Percentiles rank a stretch among this genome's conserved stretches.
Evolutionary conservation across 345 rosid genomes (phyloP).

Genomic region (Lagerstroemia speciosa): DNA sequence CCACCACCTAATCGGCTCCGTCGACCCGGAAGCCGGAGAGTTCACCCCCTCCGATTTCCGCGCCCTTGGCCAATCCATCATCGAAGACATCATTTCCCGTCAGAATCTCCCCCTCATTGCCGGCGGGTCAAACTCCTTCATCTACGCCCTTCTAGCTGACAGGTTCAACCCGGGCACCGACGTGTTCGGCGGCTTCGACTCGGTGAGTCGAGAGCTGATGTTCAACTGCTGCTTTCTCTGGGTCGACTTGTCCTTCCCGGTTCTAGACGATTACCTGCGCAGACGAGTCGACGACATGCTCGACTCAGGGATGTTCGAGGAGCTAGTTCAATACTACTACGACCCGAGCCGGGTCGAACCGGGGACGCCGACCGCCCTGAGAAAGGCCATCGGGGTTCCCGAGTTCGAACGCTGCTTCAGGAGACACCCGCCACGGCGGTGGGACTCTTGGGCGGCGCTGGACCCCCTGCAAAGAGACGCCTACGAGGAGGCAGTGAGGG

Average conservation of each 20-base stretch:
- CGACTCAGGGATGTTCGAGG: conserved; percentile 82
- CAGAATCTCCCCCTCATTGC: conserved; percentile 51
- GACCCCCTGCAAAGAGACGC: conserved; percentile 26
- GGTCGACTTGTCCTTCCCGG: conserved; percentile 66
- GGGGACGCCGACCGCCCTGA: conserved; percentile 30
- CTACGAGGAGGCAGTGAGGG: conserved; percentile 61
- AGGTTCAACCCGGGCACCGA: conserved; percentile 39
- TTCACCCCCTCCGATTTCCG: conserved; percentile 49
- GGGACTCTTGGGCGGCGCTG: conserved; percentile 5
- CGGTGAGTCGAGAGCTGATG: conserved; percentile 34
- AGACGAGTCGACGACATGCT: conserved; percentile 88
- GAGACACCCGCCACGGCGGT: conserved; percentile 28
- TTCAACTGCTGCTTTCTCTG: conserved; percentile 74
- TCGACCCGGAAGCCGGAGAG: conserved; percentile 36
- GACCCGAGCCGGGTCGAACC: conserved; percentile 18
- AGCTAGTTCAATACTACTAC: conserved; percentile 44
- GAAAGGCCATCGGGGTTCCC: conserved; percentile 85
- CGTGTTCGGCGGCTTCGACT: conserved; percentile 27
- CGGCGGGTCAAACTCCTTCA: conserved; percentile 88
- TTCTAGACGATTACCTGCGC: conserved; percentile 52
- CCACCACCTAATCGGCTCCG: conserved; percentile 69
- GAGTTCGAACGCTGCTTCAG: conserved; percentile 63
- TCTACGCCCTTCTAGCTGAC: conserved; percentile 60
- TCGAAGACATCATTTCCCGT: conserved; percentile 38
- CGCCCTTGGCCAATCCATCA: conserved; percentile 24